phyloP scores from a whole-genome alignment of 371 early-diverging fungal species.

The Mucor lusitanicus region DNA sequence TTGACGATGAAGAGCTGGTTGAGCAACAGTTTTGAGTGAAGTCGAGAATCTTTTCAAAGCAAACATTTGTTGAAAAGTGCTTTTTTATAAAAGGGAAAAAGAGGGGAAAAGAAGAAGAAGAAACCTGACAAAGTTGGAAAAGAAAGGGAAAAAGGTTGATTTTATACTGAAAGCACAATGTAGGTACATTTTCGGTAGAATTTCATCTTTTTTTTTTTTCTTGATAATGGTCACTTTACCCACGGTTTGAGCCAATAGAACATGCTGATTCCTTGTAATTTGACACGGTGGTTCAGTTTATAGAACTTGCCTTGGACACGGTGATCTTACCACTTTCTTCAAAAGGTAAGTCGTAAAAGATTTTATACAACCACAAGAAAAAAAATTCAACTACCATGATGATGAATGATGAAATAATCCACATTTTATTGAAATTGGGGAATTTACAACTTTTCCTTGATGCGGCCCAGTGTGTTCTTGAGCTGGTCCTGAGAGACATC shows the following conservation, averaged over 20 bases:
- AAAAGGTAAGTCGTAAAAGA: constrained; percentile 9
- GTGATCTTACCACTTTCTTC: constrained; percentile 4
- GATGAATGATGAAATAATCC: background rate
- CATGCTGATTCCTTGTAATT: background rate
- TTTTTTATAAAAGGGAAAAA: background rate
- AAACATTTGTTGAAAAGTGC: constrained; percentile 22
- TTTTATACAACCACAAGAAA: background rate
- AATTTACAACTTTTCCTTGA: constrained; percentile 40
- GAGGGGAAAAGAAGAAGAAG: background rate
- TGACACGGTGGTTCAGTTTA: constrained; percentile 8
- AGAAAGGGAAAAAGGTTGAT: background rate
- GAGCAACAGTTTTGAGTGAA: constrained; percentile 1
- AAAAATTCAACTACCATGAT: background rate
- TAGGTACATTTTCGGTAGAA: background rate
- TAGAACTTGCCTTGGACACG: constrained; percentile 6
- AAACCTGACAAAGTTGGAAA: background rate
- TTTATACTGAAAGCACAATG: background rate
- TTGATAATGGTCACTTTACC: constrained; percentile 20
- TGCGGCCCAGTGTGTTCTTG: constrained; percentile 27
- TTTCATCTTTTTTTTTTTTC: constrained; percentile 3
- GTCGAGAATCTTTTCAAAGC: constrained; percentile 10
- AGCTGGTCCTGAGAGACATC: constrained; percentile 38
- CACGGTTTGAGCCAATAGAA: constrained; percentile 18
- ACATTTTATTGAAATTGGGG: background rate
- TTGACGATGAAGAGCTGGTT: constrained; percentile 2